Percentiles rank a stretch among this genome's conserved stretches.
Conservation (phyloP, 2,329 filamentous ascomycete species). For the Ophiostoma ips region DNA sequence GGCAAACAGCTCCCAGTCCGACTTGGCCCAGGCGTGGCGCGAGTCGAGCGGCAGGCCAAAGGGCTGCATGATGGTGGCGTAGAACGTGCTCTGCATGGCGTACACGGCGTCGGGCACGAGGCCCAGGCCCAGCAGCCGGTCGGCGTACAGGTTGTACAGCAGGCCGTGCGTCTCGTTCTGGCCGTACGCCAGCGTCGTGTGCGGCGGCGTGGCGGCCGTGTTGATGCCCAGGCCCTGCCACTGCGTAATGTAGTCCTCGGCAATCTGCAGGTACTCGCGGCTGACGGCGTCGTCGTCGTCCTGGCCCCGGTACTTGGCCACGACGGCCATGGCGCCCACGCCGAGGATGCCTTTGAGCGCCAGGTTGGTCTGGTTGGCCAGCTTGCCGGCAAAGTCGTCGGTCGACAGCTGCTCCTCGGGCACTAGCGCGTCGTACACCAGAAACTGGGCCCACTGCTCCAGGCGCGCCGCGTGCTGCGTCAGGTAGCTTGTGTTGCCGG, state of each 20-base stretch:
- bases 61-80: constrained; percentile 53
- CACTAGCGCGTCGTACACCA: constrained; percentile 54
- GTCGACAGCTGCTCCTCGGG: constrained; percentile 62
- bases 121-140: constrained; percentile 62
- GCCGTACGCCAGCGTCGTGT: constrained; percentile 69
- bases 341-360: constrained; percentile 69
- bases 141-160: constrained; percentile 73
- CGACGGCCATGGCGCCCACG: constrained; percentile 61
- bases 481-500: constrained; percentile 30
- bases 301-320: constrained; percentile 43
- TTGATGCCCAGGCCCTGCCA: constrained; percentile 64
- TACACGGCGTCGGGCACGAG: constrained; percentile 65
- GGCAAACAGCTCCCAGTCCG: constrained; percentile 76
- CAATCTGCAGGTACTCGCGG: too few species aligned
- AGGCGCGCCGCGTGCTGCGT: constrained; percentile 55
- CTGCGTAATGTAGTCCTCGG: constrained; percentile 48
- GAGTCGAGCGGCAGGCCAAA: constrained; percentile 77
- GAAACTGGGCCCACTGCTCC: constrained; percentile 57
- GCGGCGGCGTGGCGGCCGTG: constrained; percentile 42
- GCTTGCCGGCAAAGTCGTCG: constrained; percentile 58
- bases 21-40: constrained; percentile 70
- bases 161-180: constrained; percentile 38
- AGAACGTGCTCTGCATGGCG: constrained; percentile 64
- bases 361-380: constrained; percentile 59
- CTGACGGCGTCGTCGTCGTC: constrained; percentile 1